Percentiles rank a stretch among this genome's conserved stretches.
These are phyloP conservation scores for Schoenoplectus triqueter DNA, from an alignment of 202 grass and related monocot species.

Conservation along the genomic window DNA sequence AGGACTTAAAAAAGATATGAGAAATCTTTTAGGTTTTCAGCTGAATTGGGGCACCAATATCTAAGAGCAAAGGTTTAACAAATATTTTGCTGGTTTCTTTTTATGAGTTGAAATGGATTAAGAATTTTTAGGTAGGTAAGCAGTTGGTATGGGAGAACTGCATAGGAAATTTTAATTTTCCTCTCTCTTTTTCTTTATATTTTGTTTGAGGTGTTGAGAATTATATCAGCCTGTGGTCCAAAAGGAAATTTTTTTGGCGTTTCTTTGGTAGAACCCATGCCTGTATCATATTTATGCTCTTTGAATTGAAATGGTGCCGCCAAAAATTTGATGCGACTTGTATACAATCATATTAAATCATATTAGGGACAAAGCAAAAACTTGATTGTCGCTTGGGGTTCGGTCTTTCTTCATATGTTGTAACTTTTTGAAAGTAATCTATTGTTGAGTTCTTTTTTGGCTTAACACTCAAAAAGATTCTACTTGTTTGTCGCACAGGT, in stretches of 20 bases:
- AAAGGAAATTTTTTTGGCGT: neutral
- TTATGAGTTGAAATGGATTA: neutral
- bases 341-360: neutral
- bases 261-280: no score
- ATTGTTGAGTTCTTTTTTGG: neutral
- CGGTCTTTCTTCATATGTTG: neutral
- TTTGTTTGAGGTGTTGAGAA: neutral
- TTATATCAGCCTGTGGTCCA: neutral
- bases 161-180: neutral
- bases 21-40: neutral
- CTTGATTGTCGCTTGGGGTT: neutral
- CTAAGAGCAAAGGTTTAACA: neutral
- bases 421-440: neutral
- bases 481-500: constrained; percentile 34
- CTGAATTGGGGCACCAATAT: neutral
- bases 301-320: neutral
- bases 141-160: neutral
- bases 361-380: neutral
- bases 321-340: neutral
- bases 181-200: neutral
- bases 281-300: neutral
- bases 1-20: neutral
- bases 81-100: neutral
- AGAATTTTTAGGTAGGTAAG: neutral
- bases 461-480: neutral